Evolutionary conservation across 1,284 basidiomycete genomes (phyloP).

Genomic region (Fistulina hepatica): DNA sequence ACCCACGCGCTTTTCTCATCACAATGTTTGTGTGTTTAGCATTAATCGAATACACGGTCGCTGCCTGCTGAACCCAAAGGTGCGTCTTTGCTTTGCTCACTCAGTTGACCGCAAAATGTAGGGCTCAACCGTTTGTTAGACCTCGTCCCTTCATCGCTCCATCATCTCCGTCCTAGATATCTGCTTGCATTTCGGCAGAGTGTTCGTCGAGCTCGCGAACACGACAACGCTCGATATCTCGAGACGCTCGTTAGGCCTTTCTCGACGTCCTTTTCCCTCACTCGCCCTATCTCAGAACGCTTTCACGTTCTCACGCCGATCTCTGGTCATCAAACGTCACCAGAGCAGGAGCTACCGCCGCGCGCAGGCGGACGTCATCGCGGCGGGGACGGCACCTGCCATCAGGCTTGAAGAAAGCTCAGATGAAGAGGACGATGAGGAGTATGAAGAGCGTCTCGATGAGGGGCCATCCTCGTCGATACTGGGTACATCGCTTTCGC

Average conservation of each 20-base stretch:
- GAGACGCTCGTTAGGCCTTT: conserved; percentile 42
- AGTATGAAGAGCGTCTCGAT: conserved; percentile 19
- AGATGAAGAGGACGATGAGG: conserved; percentile 31
- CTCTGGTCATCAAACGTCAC: conserved; percentile 43
- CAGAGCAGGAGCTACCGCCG: conserved; percentile 45
- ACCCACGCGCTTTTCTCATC: background rate
- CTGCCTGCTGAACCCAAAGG: conserved; percentile 58
- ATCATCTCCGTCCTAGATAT: conserved; percentile 66
- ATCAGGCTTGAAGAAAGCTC: conserved; percentile 33
- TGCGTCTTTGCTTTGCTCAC: conserved; percentile 23
- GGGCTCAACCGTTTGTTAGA: conserved; percentile 29
- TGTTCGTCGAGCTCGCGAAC: conserved; percentile 48
- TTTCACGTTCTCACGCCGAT: no score
- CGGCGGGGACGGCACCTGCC: conserved; percentile 37
- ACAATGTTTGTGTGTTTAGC: conserved; percentile 27
- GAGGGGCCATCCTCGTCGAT: no score
- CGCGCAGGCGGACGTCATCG: conserved; percentile 47
- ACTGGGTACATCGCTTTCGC: conserved; percentile 35
- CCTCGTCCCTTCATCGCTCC: conserved; percentile 48
- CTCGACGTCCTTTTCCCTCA: no score
- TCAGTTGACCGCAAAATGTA: conserved; percentile 1
- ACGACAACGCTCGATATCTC: conserved; percentile 49
- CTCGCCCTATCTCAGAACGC: no score
- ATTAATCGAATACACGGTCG: conserved; percentile 49
- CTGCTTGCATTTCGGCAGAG: conserved; percentile 53